Evolutionary conservation across 2,329 filamentous ascomycete species (phyloP), one percentile per base, ranked within the genome.

Genomic region (Bipolaris gigantea): DNA sequence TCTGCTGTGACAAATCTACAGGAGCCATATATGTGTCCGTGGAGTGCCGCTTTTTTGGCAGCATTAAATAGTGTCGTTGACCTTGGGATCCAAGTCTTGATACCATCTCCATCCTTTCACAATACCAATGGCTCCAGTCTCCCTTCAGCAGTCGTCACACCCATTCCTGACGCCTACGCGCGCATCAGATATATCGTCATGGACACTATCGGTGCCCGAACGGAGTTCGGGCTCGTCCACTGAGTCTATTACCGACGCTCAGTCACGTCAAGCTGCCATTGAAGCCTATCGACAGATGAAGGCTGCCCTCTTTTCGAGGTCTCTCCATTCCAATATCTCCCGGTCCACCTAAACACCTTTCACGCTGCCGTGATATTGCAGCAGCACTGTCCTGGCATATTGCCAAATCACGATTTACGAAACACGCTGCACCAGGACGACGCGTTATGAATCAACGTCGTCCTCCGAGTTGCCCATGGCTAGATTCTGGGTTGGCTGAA

Each of bases 271-370:
- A 40, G 64, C 65, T 35, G 64, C 68, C 7, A 64, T 74, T 43
- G 67, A 73, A 62, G 71, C 70, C 16, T 74, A 74, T 54, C 61
- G 56, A 52, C 66, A 67, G 41, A 57, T 74, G 33, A 74, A 70
- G 50, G 54, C 66, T 10, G 62, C 65, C 21, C 58, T 74, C 4
- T 72, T 74, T 47, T 63, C 60, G 10, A 70, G 62, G 86, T 60
- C 64, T 16, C 19, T 40, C 10, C 48, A 41, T 13, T 36, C 61
- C 6, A 57, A 42, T 8, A 23, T 44, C n/a, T 13, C 35, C 11
- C 45, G 42, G 27, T 25, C 48, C 7, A 38, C 47, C 23, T 55
- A 41, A 55, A 30, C 40, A 42, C 27, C 21, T 39, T 25, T 27
- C n/a, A 18, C 33, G 18, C 16, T 21, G 18, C 11, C 18, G 30